Evolutionary conservation across 1,139 yeast genomes (phyloP).

Genomic region (Saccharomycopsis hybrid): DNA sequence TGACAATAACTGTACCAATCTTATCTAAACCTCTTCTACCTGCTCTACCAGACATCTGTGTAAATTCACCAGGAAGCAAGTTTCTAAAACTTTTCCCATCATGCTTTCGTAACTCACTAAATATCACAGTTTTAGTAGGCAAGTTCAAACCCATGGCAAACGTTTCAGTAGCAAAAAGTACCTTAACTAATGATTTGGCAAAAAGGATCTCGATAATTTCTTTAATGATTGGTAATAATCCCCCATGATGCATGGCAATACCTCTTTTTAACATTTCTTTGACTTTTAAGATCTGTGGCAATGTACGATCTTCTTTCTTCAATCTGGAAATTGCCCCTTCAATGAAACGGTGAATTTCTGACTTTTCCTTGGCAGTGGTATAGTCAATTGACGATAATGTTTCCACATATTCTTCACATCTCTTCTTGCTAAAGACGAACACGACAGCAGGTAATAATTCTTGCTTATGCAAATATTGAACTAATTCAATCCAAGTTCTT

Average conservation of each 20-base stretch:
- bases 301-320: constrained; percentile 84
- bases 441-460: constrained; percentile 82
- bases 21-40: constrained; percentile 95
- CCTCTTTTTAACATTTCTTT: constrained; percentile 84
- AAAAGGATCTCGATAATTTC: constrained; percentile 92
- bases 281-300: constrained; percentile 82
- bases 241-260: constrained; percentile 97
- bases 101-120: constrained; percentile 77
- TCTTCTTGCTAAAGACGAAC: constrained; percentile 88
- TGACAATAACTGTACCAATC: constrained; percentile 92
- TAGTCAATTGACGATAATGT: constrained; percentile 69
- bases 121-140: constrained; percentile 95
- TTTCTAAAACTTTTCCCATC: constrained; percentile 82
- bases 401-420: constrained; percentile 90
- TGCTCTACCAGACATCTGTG: constrained; percentile 99
- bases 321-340: constrained; percentile 83
- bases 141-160: constrained; percentile 97
- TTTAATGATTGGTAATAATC: constrained; percentile 87
- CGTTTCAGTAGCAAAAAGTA: constrained; percentile 94
- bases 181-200: constrained; percentile 79
- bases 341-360: constrained; percentile 88
- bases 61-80: constrained; percentile 89
- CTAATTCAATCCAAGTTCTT: constrained; percentile 69
- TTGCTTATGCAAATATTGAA: constrained; percentile 62
- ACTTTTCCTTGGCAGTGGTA: constrained; percentile 74